These are phyloP conservation scores for Hansenula lynferdii DNA, from an alignment of 1,139 yeast species.

Conservation along the genomic window DNA sequence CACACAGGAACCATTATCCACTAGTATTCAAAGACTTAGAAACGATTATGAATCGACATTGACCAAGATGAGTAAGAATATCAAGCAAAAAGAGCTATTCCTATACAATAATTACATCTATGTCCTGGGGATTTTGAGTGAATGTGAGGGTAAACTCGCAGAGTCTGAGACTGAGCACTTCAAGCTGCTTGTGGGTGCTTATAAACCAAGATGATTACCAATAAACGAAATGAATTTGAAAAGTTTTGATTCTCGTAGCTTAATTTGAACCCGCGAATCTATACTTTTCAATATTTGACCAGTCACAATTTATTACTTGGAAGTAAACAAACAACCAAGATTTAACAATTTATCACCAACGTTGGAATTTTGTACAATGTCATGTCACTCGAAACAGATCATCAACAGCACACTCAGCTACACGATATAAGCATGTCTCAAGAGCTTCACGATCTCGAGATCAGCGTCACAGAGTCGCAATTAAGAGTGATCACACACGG, in stretches of 20 bases:
- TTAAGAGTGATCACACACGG: constrained; percentile 32
- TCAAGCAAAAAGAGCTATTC: constrained; percentile 61
- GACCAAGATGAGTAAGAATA: constrained; percentile 58
- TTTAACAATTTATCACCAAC: background rate
- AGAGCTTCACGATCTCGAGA: constrained; percentile 1
- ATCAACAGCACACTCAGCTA: too few relatives aligned
- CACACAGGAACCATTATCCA: constrained; percentile 64
- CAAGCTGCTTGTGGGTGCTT: constrained; percentile 55
- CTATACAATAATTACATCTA: constrained; percentile 71
- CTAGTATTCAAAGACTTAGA: constrained; percentile 62
- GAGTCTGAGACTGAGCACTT: constrained; percentile 59
- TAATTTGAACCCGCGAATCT: too few relatives aligned
- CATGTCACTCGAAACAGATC: too few relatives aligned
- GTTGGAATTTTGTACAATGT: too few relatives aligned
- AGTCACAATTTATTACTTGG: background rate
- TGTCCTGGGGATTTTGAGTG: constrained; percentile 45
- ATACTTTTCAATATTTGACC: background rate
- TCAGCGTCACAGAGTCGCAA: constrained; percentile 32
- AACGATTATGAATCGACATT: constrained; percentile 76
- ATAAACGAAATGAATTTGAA: too few relatives aligned
- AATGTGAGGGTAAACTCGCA: constrained; percentile 46
- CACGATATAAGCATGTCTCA: too few relatives aligned
- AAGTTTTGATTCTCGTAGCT: too few relatives aligned
- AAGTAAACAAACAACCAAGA: background rate
- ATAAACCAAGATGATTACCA: constrained; percentile 28